Base-by-base conservation (phyloP, 441 rosid species). In the Gossypium lobatum region DNA sequence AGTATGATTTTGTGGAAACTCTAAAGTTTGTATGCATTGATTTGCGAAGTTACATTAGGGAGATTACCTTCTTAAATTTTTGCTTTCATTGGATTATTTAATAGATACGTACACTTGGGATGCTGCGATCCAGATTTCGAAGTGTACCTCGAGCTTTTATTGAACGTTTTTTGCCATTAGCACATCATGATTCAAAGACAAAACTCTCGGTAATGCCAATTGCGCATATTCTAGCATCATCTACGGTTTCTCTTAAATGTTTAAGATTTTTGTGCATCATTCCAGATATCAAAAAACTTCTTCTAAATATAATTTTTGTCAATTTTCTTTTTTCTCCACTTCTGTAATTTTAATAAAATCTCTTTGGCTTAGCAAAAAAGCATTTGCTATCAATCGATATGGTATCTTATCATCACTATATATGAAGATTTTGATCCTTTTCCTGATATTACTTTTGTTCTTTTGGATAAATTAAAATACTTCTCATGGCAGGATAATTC, bases 51-150 rank as follows among this genome's bases (percentile, higher is more conserved):
- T 48, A 25, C 17, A n/a, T 61, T 28, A 28, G 25, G 26, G 55
- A 23, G 14, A 72, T 46, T 45, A 48, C n/a, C 17, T 50, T 72
- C 20, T 37, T 20, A 54, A 31, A 28, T n/a, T 57, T 64, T 65
- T 57, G 20, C 73, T 74, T 18, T 31, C 37, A 45, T 74, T 59
- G 14, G 23, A 71, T 46, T 45, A 53, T 21, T 80, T 71, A 79
- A 66, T 65, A 95, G 99, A 93, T 95, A 83, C 89, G 97, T 26
- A 95, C 97, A 20, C 92, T 95, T 70, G 97, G 97, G 79, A 93
- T 92, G 99, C 78, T 95, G 78, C 91, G 93, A 77, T 93, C 98
- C 65, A 87, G 98, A 79, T 95, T 93, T 87, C 78, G 81, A 25
- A 58, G 82, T 50, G 83, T 95, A 73, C 99, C 97, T 74, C 45